Percentiles rank a stretch among this genome's conserved stretches.
Evolutionary conservation across 1,284 basidiomycete species (phyloP).

Genomic region (Heliocybe sulcata): DNA sequence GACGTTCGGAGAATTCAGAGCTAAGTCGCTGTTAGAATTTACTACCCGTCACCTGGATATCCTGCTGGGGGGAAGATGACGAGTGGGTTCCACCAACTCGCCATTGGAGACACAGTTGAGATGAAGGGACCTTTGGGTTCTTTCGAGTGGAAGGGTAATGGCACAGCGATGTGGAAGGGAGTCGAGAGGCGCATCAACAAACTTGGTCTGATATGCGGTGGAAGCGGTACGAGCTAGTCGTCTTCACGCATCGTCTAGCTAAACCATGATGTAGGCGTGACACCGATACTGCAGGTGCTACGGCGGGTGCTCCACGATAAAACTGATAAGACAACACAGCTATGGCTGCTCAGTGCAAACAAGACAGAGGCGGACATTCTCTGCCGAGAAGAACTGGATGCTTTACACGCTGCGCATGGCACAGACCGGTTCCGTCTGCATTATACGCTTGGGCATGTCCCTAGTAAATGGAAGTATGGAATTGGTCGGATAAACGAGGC

Average conservation of each 20-base stretch:
- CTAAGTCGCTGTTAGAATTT: slow-evolving; percentile 25
- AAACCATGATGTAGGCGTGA: slow-evolving; percentile 33
- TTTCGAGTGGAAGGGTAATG: slow-evolving; percentile 46
- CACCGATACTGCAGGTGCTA: slow-evolving; percentile 51
- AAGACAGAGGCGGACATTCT: slow-evolving; percentile 46
- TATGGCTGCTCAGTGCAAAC: slow-evolving; percentile 50
- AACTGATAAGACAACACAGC: slow-evolving; percentile 28
- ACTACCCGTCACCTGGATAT: slow-evolving; percentile 32
- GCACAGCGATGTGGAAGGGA: slow-evolving; percentile 32
- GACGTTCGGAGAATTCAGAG: background rate
- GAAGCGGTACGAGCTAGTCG: slow-evolving; percentile 33
- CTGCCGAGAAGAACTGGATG: slow-evolving; percentile 43
- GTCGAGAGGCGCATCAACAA: slow-evolving; percentile 29
- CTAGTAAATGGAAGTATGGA: slow-evolving; percentile 32
- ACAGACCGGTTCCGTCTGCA: slow-evolving; percentile 34
- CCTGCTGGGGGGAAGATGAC: slow-evolving; percentile 54
- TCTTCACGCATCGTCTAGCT: background rate
- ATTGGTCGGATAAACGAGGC: slow-evolving; percentile 34
- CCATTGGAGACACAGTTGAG: slow-evolving; percentile 44
- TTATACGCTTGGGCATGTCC: slow-evolving; percentile 33
- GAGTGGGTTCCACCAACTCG: slow-evolving; percentile 40
- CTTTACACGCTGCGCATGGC: slow-evolving; percentile 24
- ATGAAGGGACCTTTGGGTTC: slow-evolving; percentile 60
- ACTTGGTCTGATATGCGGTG: slow-evolving; percentile 55
- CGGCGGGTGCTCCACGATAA: slow-evolving; percentile 39